A percentile compares a stretch with the other conserved stretches of the same genome.
Conservation (phyloP, 2,329 filamentous ascomycete genomes). For the Neofusicoccum cordaticola region DNA sequence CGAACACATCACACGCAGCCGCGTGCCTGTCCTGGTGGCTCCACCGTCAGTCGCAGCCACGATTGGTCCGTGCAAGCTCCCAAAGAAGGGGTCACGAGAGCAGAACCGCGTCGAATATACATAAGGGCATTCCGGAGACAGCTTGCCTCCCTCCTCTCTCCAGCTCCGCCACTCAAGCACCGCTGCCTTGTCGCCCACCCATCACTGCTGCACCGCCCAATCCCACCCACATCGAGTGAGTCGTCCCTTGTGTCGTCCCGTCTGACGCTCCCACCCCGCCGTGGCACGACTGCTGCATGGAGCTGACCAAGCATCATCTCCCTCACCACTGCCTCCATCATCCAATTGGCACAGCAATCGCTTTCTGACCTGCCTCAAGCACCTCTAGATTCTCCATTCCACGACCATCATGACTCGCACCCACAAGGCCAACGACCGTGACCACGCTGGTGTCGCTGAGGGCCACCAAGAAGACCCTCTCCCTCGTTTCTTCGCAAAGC, state of each 20-base stretch:
- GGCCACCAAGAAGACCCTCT: constrained; percentile 70
- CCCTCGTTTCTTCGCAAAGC: constrained; percentile 91
- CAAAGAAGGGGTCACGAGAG: constrained; percentile 18
- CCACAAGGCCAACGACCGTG: constrained; percentile 88
- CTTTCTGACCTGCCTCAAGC: background rate
- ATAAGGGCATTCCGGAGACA: constrained; percentile 15
- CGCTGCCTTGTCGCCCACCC: background rate
- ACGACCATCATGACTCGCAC: constrained; percentile 76
- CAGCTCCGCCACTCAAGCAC: constrained; percentile 10
- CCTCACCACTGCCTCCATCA: constrained; percentile 14
- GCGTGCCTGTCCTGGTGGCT: constrained; percentile 13
- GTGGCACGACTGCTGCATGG: constrained; percentile 9
- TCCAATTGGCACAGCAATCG: constrained; percentile 19
- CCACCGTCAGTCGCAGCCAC: constrained; percentile 10
- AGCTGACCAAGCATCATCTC: constrained; percentile 16
- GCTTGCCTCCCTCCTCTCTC: background rate
- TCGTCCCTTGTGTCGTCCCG: background rate
- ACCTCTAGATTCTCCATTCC: constrained; percentile 37
- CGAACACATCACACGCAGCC: constrained; percentile 1
- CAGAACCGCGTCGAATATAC: constrained; percentile 18
- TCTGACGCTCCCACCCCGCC: background rate
- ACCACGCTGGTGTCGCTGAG: constrained; percentile 77
- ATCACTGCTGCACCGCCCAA: background rate
- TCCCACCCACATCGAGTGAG: background rate
- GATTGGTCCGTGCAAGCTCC: constrained; percentile 15